A percentile compares a stretch with the other conserved stretches of the same genome.
These are phyloP conservation scores for Lichtheimia corymbifera DNA, from an alignment of 371 early-diverging fungal species.

Conservation along the genomic window DNA sequence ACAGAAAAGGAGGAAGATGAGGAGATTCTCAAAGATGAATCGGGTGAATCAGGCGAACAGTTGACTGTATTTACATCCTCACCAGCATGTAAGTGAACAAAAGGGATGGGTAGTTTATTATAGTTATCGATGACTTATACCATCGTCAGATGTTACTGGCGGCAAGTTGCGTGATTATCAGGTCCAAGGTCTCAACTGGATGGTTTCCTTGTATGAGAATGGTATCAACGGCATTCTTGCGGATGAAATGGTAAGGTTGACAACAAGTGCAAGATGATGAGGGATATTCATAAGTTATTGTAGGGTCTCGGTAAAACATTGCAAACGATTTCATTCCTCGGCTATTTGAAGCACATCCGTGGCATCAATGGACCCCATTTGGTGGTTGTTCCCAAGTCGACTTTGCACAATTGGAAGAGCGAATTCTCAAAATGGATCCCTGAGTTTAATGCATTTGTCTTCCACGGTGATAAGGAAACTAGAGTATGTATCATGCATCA, in stretches of 20 bases:
- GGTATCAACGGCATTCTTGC: conserved; percentile 99
- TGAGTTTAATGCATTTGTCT: conserved; percentile 85
- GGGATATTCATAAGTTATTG: no score
- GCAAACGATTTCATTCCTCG: conserved; percentile 96
- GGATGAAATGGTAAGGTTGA: conserved; percentile 93
- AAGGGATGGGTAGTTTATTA: neutral
- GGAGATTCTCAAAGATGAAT: conserved; percentile 77
- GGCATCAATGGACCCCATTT: conserved; percentile 84
- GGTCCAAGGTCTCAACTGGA: conserved; percentile 99
- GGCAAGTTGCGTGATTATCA: conserved; percentile 96
- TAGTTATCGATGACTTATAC: no score
- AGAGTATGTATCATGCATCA: conserved; percentile 56
- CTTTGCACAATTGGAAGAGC: conserved; percentile 96
- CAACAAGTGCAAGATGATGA: no score
- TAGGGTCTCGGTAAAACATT: conserved; percentile 99
- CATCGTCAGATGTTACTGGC: conserved; percentile 72
- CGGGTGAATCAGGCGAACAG: conserved; percentile 56
- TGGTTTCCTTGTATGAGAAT: conserved; percentile 94
- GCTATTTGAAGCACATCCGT: conserved; percentile 86
- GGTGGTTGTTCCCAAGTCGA: conserved; percentile 98
- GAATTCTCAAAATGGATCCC: conserved; percentile 97
- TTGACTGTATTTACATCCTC: conserved; percentile 85
- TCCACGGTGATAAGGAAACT: conserved; percentile 92
- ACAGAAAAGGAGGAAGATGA: conserved; percentile 97
- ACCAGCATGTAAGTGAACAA: conserved; percentile 67